phyloP scores from a whole-genome alignment of 2,329 filamentous ascomycete genomes.

The Laburnicola sp. region DNA sequence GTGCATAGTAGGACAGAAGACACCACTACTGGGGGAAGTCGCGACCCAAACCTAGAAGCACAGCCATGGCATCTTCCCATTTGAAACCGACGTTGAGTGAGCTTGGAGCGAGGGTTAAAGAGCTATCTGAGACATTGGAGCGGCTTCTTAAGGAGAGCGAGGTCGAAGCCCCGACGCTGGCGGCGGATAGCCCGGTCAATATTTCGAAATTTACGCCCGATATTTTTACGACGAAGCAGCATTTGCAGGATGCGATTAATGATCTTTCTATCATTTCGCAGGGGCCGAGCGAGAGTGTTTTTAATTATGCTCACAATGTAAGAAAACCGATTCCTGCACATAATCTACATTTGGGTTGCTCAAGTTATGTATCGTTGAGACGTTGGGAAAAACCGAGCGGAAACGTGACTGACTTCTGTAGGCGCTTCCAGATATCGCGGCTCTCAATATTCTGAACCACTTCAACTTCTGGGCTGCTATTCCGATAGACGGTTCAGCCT shows the following conservation, averaged over 20 bases:
- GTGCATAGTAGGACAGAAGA: no score
- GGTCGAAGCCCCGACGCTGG: constrained; percentile 49
- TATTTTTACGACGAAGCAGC: constrained; percentile 51
- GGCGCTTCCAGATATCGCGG: constrained; percentile 51
- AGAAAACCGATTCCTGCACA: background rate
- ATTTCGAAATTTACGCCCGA: constrained; percentile 50
- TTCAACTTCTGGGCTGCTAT: constrained; percentile 59
- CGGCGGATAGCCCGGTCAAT: constrained; percentile 48
- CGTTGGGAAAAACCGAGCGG: no score
- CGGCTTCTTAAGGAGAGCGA: constrained; percentile 50
- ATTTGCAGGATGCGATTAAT: constrained; percentile 51
- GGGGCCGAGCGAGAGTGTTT: constrained; percentile 56
- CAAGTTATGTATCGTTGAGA: no score
- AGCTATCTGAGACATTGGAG: constrained; percentile 50
- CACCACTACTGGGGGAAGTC: no score
- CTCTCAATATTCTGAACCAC: constrained; percentile 55
- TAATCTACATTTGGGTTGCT: no score
- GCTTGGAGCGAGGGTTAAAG: constrained; percentile 52
- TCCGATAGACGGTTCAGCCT: constrained; percentile 52
- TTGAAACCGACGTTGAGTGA: constrained; percentile 42
- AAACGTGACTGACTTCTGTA: constrained; percentile 18
- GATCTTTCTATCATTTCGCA: constrained; percentile 54
- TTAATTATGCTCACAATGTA: constrained; percentile 41
- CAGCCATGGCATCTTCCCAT: constrained; percentile 5
- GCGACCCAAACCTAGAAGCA: background rate